These are phyloP conservation scores for Planoprotostelium fungivorum DNA, from an alignment of 78 protist genomes.

Conservation along the genomic window DNA sequence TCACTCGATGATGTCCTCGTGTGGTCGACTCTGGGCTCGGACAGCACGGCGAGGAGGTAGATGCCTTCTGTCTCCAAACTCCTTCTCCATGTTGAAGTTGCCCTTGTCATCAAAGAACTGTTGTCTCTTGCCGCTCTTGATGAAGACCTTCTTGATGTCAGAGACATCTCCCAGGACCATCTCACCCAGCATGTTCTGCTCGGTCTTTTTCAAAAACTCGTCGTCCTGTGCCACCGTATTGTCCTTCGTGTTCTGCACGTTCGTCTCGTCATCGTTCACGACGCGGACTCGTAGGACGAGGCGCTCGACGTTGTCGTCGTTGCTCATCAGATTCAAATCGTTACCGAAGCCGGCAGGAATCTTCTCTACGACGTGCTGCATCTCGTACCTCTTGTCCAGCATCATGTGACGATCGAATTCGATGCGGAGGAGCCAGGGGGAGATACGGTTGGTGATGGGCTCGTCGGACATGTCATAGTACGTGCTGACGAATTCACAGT, in stretches of 20 bases:
- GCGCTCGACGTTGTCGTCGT: conserved; percentile 84
- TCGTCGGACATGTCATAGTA: conserved; percentile 59
- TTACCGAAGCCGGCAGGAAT: conserved; percentile 45
- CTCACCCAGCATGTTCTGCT: conserved; percentile 57
- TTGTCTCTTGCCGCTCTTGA: conserved; percentile 9
- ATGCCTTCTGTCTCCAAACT: conserved; percentile 91
- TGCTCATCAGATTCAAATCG: conserved; percentile 46
- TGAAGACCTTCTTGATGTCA: conserved; percentile 71
- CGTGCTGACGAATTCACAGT: conserved; percentile 57
- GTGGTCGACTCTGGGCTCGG: conserved; percentile 78
- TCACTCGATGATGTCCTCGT: conserved; percentile 83
- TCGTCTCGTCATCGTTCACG: conserved; percentile 17
- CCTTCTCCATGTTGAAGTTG: conserved; percentile 26
- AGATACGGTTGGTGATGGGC: conserved; percentile 19
- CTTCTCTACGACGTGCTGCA: conserved; percentile 62
- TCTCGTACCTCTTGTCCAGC: conserved; percentile 55
- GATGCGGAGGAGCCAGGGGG: conserved; percentile 86
- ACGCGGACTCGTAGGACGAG: conserved; percentile 82
- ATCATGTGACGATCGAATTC: conserved; percentile 72
- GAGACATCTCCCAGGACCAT: conserved; percentile 80
- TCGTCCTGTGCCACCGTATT: conserved; percentile 24
- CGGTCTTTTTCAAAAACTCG: conserved; percentile 62
- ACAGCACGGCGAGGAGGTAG: conserved; percentile 76
- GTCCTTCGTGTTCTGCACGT: conserved; percentile 42
- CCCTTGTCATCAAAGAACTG: conserved; percentile 19